phyloP scores from a whole-genome alignment of 495 filamentous ascomycete species.

The Aspergillus cristatus region DNA sequence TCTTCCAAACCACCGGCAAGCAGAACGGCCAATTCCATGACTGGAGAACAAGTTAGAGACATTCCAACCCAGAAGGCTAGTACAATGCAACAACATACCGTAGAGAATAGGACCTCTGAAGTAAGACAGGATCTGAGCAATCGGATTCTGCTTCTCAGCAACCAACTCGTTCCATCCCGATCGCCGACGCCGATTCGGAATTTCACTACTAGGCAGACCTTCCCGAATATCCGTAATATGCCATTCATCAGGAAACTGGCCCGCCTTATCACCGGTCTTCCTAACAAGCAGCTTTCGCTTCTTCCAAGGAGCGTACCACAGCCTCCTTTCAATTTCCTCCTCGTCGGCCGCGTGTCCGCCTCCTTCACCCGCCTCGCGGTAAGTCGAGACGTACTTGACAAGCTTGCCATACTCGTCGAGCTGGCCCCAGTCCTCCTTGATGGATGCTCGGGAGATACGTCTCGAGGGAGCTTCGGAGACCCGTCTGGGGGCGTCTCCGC shows the following conservation, averaged over 20 bases:
- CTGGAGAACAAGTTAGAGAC: conserved; percentile 33
- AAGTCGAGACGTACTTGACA: conserved; percentile 56
- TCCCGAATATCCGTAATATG: conserved; percentile 57
- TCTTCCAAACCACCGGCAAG: conserved; percentile 65
- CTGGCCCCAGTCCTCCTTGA: conserved; percentile 23
- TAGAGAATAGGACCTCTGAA: conserved; percentile 77
- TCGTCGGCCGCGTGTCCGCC: conserved; percentile 17
- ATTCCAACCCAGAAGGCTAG: neutral
- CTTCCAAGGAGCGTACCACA: conserved; percentile 51
- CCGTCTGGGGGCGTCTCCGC: conserved; percentile 10
- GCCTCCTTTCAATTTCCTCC: conserved; percentile 25
- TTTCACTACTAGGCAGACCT: conserved; percentile 46
- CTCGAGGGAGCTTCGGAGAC: conserved; percentile 9
- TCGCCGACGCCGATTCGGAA: conserved; percentile 48
- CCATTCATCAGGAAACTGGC: conserved; percentile 58
- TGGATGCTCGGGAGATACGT: conserved; percentile 32
- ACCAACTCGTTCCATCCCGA: conserved; percentile 64
- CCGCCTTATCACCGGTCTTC: conserved; percentile 18
- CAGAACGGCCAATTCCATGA: conserved; percentile 73
- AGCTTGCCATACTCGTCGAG: conserved; percentile 48
- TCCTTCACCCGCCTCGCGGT: conserved; percentile 37
- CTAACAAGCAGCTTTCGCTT: conserved; percentile 43
- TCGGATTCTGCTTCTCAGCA: conserved; percentile 64
- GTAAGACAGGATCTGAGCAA: conserved; percentile 63
- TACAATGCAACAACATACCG: conserved; percentile 37